Evolutionary conservation across 345 rosid species (phyloP).

Genomic region (Turnera subulata): DNA sequence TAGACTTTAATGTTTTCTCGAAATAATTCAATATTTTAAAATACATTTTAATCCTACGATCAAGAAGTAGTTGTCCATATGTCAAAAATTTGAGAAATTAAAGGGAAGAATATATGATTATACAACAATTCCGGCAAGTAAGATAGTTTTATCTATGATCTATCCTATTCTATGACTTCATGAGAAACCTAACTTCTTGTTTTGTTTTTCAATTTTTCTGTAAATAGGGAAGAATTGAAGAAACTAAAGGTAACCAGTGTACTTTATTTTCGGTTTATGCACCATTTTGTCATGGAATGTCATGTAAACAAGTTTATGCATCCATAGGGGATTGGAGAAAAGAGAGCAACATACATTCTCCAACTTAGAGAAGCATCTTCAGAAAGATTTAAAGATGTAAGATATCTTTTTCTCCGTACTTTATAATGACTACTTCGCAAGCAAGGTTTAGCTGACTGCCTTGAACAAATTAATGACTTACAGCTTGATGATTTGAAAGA

Average conservation of each 20-base stretch:
- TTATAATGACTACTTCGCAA: not conserved
- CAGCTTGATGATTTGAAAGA: conserved; percentile 68
- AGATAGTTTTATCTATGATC: too few species aligned
- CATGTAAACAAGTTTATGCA: not conserved
- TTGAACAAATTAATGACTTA: not conserved
- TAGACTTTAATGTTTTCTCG: too few species aligned
- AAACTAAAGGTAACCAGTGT: conserved; percentile 58
- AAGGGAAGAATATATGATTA: too few species aligned
- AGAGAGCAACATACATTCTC: conserved; percentile 63
- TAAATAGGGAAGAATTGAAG: conserved; percentile 72
- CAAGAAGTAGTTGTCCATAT: too few species aligned
- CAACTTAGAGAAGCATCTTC: conserved; percentile 58
- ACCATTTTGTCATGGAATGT: not conserved
- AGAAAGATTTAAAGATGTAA: conserved; percentile 61
- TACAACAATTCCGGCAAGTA: not conserved
- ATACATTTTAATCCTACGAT: too few species aligned
- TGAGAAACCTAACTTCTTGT: too few species aligned
- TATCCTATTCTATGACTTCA: too few species aligned
- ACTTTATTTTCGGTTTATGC: not conserved
- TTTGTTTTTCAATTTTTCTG: too few species aligned
- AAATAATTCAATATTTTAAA: too few species aligned
- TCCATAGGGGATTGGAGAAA: conserved; percentile 76
- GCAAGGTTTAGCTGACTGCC: not conserved
- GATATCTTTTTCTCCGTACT: conserved; percentile 1
- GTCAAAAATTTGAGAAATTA: not conserved